phyloP scores from a whole-genome alignment of 2,329 filamentous ascomycete species.

The Cucurbitaria berberidis region DNA sequence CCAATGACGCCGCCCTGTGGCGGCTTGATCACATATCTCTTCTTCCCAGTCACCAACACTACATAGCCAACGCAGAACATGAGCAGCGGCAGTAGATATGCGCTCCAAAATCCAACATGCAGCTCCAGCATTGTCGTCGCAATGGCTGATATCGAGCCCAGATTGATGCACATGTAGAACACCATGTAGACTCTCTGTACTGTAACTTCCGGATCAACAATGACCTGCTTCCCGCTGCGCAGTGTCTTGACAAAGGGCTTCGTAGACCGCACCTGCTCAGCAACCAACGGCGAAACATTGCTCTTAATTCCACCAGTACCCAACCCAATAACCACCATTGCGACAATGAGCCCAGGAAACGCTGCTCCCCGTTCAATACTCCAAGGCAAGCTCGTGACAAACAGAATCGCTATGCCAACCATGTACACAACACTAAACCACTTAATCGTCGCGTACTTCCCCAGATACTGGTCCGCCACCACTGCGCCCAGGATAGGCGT shows the following conservation, averaged over 20 bases:
- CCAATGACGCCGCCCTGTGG: constrained; percentile 47
- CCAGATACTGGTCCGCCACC: constrained; percentile 70
- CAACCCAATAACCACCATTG: constrained; percentile 72
- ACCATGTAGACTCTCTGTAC: constrained; percentile 61
- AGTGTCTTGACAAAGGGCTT: constrained; percentile 50
- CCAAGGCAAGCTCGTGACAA: constrained; percentile 67
- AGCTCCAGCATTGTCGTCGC: constrained; percentile 73
- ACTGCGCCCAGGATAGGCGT: constrained; percentile 57
- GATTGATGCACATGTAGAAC: constrained; percentile 75
- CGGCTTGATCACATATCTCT: constrained; percentile 46
- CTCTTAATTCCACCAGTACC: constrained; percentile 83
- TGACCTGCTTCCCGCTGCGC: constrained; percentile 49
- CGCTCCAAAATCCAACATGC: constrained; percentile 73
- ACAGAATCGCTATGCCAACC: constrained; percentile 70
- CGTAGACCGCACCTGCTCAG: constrained; percentile 55
- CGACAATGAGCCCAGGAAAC: constrained; percentile 68
- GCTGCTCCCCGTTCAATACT: constrained; percentile 67
- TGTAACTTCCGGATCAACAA: constrained; percentile 55
- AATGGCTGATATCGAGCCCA: constrained; percentile 72
- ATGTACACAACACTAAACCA: constrained; percentile 69
- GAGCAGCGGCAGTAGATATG: constrained; percentile 67
- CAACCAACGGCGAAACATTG: constrained; percentile 66
- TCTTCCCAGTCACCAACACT: constrained; percentile 50
- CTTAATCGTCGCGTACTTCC: constrained; percentile 73
- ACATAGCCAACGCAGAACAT: constrained; percentile 70